Conservation (phyloP, 352 stramenopile species). For the Phytophthora megakarya region DNA sequence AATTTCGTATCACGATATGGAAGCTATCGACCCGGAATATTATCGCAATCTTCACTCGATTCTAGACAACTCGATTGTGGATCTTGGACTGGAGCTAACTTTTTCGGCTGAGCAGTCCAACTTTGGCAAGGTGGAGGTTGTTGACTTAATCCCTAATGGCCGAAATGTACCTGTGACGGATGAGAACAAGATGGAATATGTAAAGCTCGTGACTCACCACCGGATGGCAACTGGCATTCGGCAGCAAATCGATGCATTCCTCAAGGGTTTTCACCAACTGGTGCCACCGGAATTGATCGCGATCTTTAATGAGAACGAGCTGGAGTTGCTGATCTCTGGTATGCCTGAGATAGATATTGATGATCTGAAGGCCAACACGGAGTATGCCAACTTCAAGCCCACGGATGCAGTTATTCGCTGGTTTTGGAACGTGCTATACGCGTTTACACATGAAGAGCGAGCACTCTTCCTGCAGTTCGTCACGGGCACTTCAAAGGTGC, state of each 20-base stretch:
- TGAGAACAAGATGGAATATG: constrained; percentile 95
- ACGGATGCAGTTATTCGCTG: constrained; percentile 91
- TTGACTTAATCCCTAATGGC: constrained; percentile 91
- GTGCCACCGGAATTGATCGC: constrained; percentile 90
- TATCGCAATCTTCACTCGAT: constrained; percentile 94
- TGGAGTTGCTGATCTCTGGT: constrained; percentile 93
- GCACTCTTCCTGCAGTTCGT: constrained; percentile 94
- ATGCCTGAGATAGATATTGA: constrained; percentile 95
- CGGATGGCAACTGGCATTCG: constrained; percentile 99
- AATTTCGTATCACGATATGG: constrained; percentile 98
- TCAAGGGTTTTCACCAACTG: constrained; percentile 92
- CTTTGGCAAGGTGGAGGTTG: constrained; percentile 88
- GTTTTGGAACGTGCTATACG: constrained; percentile 94
- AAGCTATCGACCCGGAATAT: constrained; percentile 98
- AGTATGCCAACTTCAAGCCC: constrained; percentile 93
- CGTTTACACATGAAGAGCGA: constrained; percentile 91
- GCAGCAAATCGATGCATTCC: constrained; percentile 92
- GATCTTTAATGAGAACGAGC: constrained; percentile 95
- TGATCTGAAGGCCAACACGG: constrained; percentile 93
- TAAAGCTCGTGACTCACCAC: constrained; percentile 96
- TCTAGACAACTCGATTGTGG: constrained; percentile 83
- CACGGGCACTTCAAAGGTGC: constrained; percentile 93
- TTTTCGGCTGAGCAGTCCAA: constrained; percentile 93
- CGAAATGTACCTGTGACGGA: constrained; percentile 88
- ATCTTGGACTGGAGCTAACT: constrained; percentile 90